A percentile compares a stretch with the other conserved stretches of the same genome.
Evolutionary conservation across 805 yeast species (phyloP).

Genomic region (Candida gorgasii): DNA sequence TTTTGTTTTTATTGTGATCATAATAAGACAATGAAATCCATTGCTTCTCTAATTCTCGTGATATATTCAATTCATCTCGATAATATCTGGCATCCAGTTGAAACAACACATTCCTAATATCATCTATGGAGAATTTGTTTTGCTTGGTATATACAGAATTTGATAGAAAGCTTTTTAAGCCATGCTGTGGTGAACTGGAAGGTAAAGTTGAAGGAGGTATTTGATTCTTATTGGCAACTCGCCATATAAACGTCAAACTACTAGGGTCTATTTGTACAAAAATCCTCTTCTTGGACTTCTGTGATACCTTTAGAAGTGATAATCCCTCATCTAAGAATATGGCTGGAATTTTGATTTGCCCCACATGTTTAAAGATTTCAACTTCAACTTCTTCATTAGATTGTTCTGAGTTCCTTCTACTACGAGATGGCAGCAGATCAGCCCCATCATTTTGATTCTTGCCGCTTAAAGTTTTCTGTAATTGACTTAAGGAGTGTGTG

Average conservation of each 20-base stretch:
- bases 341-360: constrained; percentile 38
- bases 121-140: constrained; percentile 49
- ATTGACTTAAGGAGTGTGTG: neutral
- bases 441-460: constrained; percentile 7
- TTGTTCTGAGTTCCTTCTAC: constrained; percentile 3
- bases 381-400: constrained; percentile 9
- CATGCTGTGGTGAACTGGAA: neutral
- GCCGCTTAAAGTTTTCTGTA: constrained; percentile 5
- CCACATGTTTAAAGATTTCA: constrained; percentile 8
- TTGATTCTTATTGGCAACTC: constrained; percentile 13
- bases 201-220: neutral
- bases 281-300: constrained; percentile 63
- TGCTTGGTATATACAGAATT: constrained; percentile 5
- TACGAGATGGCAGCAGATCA: neutral
- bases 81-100: constrained; percentile 80
- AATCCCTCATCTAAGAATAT: constrained; percentile 58
- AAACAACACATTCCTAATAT: constrained; percentile 59
- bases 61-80: constrained; percentile 78
- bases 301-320: constrained; percentile 66
- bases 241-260: constrained; percentile 15
- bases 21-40: constrained; percentile 86
- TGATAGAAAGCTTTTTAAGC: constrained; percentile 5
- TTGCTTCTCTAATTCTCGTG: constrained; percentile 58
- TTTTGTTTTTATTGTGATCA: constrained; percentile 56
- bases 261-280: constrained; percentile 55